These are phyloP conservation scores for Glycine soja DNA, from an alignment of 306 rosid species.

Conservation along the genomic window DNA sequence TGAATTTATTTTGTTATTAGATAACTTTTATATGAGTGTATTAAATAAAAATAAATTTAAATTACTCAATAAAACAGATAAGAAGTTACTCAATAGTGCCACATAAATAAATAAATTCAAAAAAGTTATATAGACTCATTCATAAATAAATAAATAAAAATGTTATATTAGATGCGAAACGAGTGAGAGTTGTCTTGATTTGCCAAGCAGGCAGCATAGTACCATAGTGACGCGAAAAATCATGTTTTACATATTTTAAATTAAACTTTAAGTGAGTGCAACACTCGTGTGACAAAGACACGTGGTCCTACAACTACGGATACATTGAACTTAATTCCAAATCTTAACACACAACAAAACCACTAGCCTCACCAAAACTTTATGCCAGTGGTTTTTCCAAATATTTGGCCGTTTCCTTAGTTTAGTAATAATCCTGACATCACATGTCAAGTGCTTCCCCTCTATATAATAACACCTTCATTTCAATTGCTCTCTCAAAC, in stretches of 20 bases:
- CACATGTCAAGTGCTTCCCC: conserved; percentile 14
- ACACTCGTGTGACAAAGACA: conserved; percentile 17
- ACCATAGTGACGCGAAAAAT: not conserved
- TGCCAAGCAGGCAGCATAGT: not conserved
- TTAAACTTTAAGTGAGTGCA: not conserved
- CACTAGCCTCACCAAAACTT: conserved; percentile 41
- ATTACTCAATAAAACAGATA: not conserved
- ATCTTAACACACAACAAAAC: not conserved
- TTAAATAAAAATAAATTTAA: not conserved
- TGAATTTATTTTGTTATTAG: not conserved
- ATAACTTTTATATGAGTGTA: not conserved
- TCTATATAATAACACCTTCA: not conserved
- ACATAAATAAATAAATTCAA: too few relatives aligned
- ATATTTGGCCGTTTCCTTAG: conserved; percentile 32
- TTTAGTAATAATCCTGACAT: not conserved
- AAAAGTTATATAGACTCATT: too few relatives aligned
- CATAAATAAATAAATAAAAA: too few relatives aligned
- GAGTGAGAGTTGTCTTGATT: not conserved
- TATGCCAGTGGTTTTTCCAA: conserved; percentile 42
- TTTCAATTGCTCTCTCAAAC: conserved; percentile 30
- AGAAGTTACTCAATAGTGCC: not conserved
- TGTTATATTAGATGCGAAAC: not conserved
- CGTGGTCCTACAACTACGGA: conserved; percentile 34
- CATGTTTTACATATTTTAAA: not conserved
- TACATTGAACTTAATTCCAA: conserved; percentile 37